These are phyloP conservation scores for Strobilomyces dryophilus DNA, from an alignment of 768 basidiomycete species.

Conservation along the genomic window DNA sequence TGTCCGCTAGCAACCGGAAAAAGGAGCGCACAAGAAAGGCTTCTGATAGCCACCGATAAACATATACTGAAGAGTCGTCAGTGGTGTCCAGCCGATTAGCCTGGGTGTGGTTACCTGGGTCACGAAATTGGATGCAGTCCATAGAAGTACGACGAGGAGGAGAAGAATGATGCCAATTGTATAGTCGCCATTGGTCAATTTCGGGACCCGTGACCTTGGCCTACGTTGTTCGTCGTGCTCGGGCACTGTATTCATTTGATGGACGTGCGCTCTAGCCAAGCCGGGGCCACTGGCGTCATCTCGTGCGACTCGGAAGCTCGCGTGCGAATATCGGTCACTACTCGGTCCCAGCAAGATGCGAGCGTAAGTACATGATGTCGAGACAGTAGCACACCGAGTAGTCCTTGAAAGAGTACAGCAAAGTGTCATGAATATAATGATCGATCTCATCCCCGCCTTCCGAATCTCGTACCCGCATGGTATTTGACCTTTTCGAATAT, in stretches of 20 bases:
- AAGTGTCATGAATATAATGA: not conserved
- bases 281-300: not conserved
- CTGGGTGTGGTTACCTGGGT: constrained; percentile 54
- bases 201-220: constrained; percentile 9
- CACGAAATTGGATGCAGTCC: constrained; percentile 87
- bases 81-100: not conserved
- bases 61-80: constrained; percentile 36
- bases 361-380: not conserved
- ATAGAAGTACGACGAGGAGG: constrained; percentile 73
- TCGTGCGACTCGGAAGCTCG: not conserved
- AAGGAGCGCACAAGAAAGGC: constrained; percentile 69
- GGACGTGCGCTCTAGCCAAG: not conserved
- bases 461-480: constrained; percentile 37
- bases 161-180: constrained; percentile 64
- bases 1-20: not conserved
- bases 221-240: constrained; percentile 11
- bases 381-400: not conserved
- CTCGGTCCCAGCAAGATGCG: not conserved
- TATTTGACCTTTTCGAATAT: constrained; percentile 91
- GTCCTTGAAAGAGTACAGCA: not conserved
- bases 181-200: constrained; percentile 34
- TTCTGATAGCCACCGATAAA: constrained; percentile 77
- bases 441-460: constrained; percentile 16
- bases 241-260: constrained; percentile 16
- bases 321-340: constrained; percentile 10